These are phyloP conservation scores for Hyphopichia burtonii DNA, from an alignment of 1,139 yeast genomes.

Conservation along the genomic window DNA sequence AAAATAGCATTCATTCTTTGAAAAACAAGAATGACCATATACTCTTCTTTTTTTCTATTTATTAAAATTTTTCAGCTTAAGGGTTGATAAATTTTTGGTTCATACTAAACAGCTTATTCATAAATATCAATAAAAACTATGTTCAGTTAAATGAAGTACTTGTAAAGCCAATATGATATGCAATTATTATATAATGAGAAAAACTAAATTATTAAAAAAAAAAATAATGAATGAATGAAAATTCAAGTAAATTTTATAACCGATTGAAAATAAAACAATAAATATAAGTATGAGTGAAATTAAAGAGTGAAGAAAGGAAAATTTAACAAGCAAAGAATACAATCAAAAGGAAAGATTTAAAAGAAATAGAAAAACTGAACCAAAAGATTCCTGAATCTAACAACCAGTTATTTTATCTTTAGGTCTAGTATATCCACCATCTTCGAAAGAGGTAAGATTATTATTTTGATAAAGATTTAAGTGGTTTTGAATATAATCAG, in stretches of 20 bases:
- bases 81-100: no score
- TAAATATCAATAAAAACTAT: no score
- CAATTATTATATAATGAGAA: no score
- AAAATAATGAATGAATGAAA: no score
- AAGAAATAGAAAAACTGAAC: neutral
- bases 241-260: neutral
- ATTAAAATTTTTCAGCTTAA: no score
- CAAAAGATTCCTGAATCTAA: neutral
- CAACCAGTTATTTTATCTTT: slow-evolving; percentile 15
- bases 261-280: neutral
- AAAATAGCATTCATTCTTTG: neutral
- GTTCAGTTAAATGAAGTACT: no score
- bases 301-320: neutral
- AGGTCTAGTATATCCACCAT: slow-evolving; percentile 24
- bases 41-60: neutral
- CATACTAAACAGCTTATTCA: no score
- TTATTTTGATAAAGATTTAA: slow-evolving; percentile 19
- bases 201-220: no score
- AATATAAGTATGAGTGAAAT: neutral
- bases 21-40: neutral
- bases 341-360: neutral
- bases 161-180: no score
- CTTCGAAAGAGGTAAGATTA: slow-evolving; percentile 21
- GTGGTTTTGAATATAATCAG: slow-evolving; percentile 22
- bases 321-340: neutral